Base-by-base conservation (phyloP, 2,329 filamentous ascomycete genomes). In the Penicillium olsonii region DNA sequence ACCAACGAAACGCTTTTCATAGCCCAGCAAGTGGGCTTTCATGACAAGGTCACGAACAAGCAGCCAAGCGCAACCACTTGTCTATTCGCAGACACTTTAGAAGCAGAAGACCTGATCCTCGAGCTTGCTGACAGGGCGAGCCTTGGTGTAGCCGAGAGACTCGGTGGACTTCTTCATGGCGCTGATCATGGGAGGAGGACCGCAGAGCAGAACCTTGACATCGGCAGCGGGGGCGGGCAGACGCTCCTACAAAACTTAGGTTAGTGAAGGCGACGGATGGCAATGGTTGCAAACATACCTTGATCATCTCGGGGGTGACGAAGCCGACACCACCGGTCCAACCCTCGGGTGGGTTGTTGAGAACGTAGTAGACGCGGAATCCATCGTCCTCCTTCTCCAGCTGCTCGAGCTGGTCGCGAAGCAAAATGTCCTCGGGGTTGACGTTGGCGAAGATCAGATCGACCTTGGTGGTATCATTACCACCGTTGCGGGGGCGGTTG, bases 91-190 rank as follows among this genome's bases (percentile, higher is more conserved):
- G 22, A 24, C 37, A 18, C 35, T 47, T 75, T 88, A 91, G 76
- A 99, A 99, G 68, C 90, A 91, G 78, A 99, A 99, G 61, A 99
- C 90, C 75, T 97, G 94, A 73, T 99, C 94, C 70, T 92, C 88
- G 45, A 97, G 85, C 84, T 97, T 97, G 85, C 92, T 96, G 65
- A 97, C 92, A 37, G 92, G 90, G 54, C 86, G 84, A 35, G 94
- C 89, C 82, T 97, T 97, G 68, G 89, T 83, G 79, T 87, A 99
- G 50, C 94, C 94, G 17, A 97, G 81, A 56, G 84, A 81, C 75
- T 95, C 90, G 42, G 92, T 87, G 6, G 90, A 84, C 83, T 97
- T 97, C 88, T 99, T 99, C 79, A 97, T 87, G 43, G 91, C 92
- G 65, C 87, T 88, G 57, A 97, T 83, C 94, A 99, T 99, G 42